Evolutionary conservation across 306 rosid species (phyloP).

Genomic region (Pyrus bretschneideri): DNA sequence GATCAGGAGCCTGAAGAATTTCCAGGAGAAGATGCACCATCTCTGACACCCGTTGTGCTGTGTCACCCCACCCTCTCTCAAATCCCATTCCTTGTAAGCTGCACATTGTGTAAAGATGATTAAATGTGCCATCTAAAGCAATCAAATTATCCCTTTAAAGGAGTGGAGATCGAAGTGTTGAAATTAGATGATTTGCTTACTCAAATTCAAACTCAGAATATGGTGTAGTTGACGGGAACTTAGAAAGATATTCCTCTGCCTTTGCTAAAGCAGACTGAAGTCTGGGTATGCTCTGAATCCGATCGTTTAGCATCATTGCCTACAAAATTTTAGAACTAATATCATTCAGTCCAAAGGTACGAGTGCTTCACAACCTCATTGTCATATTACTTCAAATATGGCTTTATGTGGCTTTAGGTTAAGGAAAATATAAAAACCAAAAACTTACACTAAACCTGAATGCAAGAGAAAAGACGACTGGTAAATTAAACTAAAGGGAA

Average conservation of each 20-base stretch:
- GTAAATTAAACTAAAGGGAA: background rate
- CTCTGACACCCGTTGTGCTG: conserved; percentile 41
- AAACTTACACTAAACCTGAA: background rate
- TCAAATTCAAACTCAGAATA: conserved; percentile 57
- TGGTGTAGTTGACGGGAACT: conserved; percentile 31
- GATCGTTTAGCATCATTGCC: conserved; percentile 82
- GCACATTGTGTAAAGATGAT: conserved; percentile 1
- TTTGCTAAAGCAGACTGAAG: conserved; percentile 69
- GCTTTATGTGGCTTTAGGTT: background rate
- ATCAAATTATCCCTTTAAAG: background rate
- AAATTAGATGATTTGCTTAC: conserved; percentile 27
- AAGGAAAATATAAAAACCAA: background rate
- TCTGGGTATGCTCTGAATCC: conserved; percentile 47
- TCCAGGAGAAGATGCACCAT: conserved; percentile 69
- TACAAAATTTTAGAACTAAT: conserved; percentile 16
- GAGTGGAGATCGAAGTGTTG: background rate
- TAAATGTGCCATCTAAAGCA: background rate
- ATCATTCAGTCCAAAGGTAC: background rate
- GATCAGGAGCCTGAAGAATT: conserved; percentile 80
- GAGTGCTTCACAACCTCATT: background rate
- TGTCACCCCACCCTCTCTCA: conserved; percentile 84
- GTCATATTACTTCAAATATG: background rate
- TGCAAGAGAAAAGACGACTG: background rate
- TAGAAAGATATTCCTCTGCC: conserved; percentile 74
- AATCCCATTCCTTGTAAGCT: conserved; percentile 83